phyloP scores from a whole-genome alignment of 495 filamentous ascomycete genomes.

The Penicillium lividum region DNA sequence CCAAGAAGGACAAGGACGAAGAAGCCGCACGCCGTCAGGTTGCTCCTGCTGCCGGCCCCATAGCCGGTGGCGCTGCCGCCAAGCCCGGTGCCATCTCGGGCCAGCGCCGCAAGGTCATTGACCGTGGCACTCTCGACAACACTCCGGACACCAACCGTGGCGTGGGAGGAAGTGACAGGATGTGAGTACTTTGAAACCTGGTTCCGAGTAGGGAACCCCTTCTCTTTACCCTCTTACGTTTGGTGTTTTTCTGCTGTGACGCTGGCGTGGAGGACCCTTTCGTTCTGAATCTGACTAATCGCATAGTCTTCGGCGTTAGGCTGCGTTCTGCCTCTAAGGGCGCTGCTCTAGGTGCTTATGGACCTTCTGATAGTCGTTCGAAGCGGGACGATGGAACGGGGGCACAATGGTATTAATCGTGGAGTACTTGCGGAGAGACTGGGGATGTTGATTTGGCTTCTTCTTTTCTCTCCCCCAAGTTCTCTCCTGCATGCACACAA shows the following conservation, averaged over 20 bases:
- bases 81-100: constrained; percentile 73
- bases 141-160: constrained; percentile 84
- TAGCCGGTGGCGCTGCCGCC: constrained; percentile 59
- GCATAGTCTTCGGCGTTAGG: constrained; percentile 89
- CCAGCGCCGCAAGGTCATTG: constrained; percentile 82
- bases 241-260: constrained; percentile 73
- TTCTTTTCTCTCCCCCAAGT: constrained; percentile 20
- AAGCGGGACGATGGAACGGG: constrained; percentile 69
- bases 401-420: constrained; percentile 63
- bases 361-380: constrained; percentile 69
- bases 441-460: constrained; percentile 15
- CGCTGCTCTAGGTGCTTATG: constrained; percentile 65
- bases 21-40: constrained; percentile 65
- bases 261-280: constrained; percentile 72
- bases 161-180: constrained; percentile 92
- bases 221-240: constrained; percentile 66
- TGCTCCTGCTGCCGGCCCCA: constrained; percentile 61
- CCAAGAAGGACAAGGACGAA: constrained; percentile 72
- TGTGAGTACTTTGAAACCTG: constrained; percentile 86
- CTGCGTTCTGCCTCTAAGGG: constrained; percentile 91
- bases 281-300: constrained; percentile 79
- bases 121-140: constrained; percentile 72
- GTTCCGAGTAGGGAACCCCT: constrained; percentile 90
- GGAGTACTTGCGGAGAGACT: constrained; percentile 35
- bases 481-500: constrained; percentile 36